These are phyloP conservation scores for Hirsutella thompsonii DNA, from an alignment of 2,329 filamentous ascomycete genomes.

Conservation along the genomic window DNA sequence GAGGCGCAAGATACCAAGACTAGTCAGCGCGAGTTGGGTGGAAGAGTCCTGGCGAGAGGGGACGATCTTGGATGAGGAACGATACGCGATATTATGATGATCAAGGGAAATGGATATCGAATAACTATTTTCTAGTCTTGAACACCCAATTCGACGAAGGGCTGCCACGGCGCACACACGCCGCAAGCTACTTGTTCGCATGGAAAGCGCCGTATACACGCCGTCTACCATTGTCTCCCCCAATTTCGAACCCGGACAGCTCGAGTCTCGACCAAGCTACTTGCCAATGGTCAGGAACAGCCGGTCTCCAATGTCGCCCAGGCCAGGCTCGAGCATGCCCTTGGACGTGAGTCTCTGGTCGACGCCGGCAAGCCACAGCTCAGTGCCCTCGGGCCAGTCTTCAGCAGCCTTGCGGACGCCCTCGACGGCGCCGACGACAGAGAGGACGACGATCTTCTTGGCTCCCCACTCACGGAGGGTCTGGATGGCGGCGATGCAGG, in stretches of 20 bases:
- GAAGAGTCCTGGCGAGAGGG: constrained; percentile 67
- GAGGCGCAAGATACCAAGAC: constrained; percentile 44
- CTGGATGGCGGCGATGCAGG: constrained; percentile 78
- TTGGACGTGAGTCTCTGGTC: constrained; percentile 61
- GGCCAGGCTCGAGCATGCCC: constrained; percentile 82
- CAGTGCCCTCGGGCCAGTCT: constrained; percentile 65
- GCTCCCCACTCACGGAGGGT: constrained; percentile 86
- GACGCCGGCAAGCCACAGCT: constrained; percentile 73
- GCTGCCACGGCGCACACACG: too few species aligned
- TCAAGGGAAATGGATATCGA: background rate
- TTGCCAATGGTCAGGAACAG: constrained; percentile 58
- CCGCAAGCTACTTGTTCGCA: too few species aligned
- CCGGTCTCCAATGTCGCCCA: constrained; percentile 85
- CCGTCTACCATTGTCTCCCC: background rate
- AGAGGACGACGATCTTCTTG: constrained; percentile 63
- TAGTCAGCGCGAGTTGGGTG: constrained; percentile 63
- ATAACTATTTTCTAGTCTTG: background rate
- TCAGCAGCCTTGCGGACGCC: constrained; percentile 61
- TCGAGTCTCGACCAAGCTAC: background rate
- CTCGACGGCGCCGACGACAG: constrained; percentile 57
- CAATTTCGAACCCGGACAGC: background rate
- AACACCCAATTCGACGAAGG: background rate
- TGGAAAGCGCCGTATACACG: too few species aligned
- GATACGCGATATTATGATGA: constrained; percentile 23
- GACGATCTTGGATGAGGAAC: constrained; percentile 71